A percentile compares a stretch with the other conserved stretches of the same genome.
These are phyloP conservation scores for Colletotrichum paranaense DNA, from an alignment of 2,329 filamentous ascomycete species.

Conservation along the genomic window DNA sequence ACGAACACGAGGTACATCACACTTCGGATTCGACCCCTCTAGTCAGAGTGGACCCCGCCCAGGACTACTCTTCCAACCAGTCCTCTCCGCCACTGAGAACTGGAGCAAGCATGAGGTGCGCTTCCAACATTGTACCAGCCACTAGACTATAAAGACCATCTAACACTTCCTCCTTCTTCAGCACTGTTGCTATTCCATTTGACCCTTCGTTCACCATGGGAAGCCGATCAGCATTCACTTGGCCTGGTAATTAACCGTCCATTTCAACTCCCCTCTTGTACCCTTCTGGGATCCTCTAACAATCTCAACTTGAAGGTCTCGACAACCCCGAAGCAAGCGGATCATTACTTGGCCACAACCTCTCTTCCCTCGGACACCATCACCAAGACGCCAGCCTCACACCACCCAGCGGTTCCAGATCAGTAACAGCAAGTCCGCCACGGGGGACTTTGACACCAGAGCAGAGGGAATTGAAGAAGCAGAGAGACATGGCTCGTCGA, in stretches of 20 bases:
- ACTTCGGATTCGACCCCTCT: slow-evolving; percentile 40
- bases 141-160: slow-evolving; percentile 33
- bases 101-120: slow-evolving; percentile 51
- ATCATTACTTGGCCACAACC: slow-evolving; percentile 55
- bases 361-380: slow-evolving; percentile 56
- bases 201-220: slow-evolving; percentile 65
- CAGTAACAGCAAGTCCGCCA: slow-evolving; percentile 68
- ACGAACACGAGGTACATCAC: slow-evolving; percentile 39
- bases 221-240: slow-evolving; percentile 60
- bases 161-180: slow-evolving; percentile 38
- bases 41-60: slow-evolving; percentile 47
- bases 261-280: background rate
- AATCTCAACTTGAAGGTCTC: slow-evolving; percentile 40
- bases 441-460: slow-evolving; percentile 65
- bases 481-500: slow-evolving; percentile 68
- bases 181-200: slow-evolving; percentile 63
- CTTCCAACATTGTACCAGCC: slow-evolving; percentile 33
- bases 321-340: slow-evolving; percentile 40
- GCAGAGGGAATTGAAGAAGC: slow-evolving; percentile 71
- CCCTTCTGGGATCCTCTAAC: background rate
- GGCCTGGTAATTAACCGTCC: slow-evolving; percentile 55
- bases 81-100: slow-evolving; percentile 36
- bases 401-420: slow-evolving; percentile 61
- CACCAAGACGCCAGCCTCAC: slow-evolving; percentile 63
- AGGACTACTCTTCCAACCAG: slow-evolving; percentile 40